Evolutionary conservation across 495 filamentous ascomycete species (phyloP).

Genomic region (Parachaetomium inaequale): DNA sequence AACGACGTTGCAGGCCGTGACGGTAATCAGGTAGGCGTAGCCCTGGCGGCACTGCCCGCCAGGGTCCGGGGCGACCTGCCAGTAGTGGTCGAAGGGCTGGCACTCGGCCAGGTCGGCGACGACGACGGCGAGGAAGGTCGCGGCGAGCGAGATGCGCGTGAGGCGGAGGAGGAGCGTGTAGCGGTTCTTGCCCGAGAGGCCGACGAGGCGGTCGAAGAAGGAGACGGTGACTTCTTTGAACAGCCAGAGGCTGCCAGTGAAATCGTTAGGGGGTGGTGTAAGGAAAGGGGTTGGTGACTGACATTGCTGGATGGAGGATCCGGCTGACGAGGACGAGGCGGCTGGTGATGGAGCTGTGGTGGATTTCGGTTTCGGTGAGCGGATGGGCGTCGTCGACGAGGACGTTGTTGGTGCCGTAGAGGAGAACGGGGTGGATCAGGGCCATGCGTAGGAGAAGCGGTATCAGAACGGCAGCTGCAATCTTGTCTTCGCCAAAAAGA

Average conservation of each 20-base stretch:
- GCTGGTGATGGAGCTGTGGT: conserved; percentile 54
- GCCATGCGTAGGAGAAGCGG: conserved; percentile 78
- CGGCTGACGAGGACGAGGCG: conserved; percentile 59
- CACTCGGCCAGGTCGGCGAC: conserved; percentile 82
- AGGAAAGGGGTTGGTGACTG: conserved; percentile 31
- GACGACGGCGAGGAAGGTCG: conserved; percentile 72
- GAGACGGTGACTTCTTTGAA: conserved; percentile 85
- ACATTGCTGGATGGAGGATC: conserved; percentile 65
- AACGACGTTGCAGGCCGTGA: conserved; percentile 73
- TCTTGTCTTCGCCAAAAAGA: conserved; percentile 81
- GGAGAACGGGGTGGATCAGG: conserved; percentile 74
- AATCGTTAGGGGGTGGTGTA: neutral
- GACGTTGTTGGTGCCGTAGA: conserved; percentile 87
- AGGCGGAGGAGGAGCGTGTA: conserved; percentile 62
- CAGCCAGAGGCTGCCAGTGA: conserved; percentile 69
- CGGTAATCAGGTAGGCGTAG: conserved; percentile 75
- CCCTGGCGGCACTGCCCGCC: conserved; percentile 76
- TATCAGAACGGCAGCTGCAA: conserved; percentile 72
- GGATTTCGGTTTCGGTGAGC: conserved; percentile 44
- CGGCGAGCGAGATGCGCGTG: conserved; percentile 66
- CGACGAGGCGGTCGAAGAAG: conserved; percentile 76
- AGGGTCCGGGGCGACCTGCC: conserved; percentile 86
- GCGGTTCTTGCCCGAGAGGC: conserved; percentile 57
- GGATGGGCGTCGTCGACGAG: conserved; percentile 29
- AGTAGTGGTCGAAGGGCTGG: conserved; percentile 75